Conservation (phyloP, 2,329 filamentous ascomycete species). For the Fusarium papillatum region DNA sequence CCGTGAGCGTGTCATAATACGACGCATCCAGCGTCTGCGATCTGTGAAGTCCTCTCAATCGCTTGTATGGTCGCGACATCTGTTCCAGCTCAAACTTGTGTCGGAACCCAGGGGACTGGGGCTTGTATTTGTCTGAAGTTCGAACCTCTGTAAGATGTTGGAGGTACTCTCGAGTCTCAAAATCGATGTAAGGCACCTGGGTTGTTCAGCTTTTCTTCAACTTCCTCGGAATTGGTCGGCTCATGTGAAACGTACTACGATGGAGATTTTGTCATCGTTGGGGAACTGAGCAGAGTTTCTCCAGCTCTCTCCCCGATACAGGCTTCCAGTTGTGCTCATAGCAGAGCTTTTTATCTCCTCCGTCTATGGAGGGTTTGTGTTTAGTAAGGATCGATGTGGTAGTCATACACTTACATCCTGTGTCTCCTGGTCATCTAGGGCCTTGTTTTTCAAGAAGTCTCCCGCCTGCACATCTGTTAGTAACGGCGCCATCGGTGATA, state of each 20-base stretch:
- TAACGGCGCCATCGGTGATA: not conserved
- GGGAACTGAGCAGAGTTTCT: not conserved
- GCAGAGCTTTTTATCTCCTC: not conserved
- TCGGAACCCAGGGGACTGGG: not conserved
- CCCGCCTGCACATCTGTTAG: not conserved
- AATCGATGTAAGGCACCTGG: conserved; percentile 9
- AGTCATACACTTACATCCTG: not conserved
- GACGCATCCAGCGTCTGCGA: conserved; percentile 23
- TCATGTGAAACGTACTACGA: conserved; percentile 2
- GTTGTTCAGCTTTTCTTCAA: not conserved
- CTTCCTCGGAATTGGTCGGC: not conserved
- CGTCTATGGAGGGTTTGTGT: not conserved
- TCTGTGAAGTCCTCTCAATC: conserved; percentile 8
- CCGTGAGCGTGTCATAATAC: not conserved
- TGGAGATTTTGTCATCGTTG: not conserved
- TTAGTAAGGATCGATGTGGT: not conserved
- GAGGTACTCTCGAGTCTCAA: conserved; percentile 10
- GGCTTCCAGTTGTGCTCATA: not conserved
- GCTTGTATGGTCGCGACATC: conserved; percentile 5
- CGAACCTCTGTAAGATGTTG: not conserved
- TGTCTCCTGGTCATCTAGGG: not conserved
- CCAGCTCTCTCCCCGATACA: not conserved
- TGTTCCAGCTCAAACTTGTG: conserved; percentile 1
- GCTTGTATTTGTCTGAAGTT: not conserved
- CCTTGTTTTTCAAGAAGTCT: not conserved